Evolutionary conservation across 306 rosid species (phyloP), one percentile per base, ranked within the genome.

Genomic region (Erythrophleum fordii): DNA sequence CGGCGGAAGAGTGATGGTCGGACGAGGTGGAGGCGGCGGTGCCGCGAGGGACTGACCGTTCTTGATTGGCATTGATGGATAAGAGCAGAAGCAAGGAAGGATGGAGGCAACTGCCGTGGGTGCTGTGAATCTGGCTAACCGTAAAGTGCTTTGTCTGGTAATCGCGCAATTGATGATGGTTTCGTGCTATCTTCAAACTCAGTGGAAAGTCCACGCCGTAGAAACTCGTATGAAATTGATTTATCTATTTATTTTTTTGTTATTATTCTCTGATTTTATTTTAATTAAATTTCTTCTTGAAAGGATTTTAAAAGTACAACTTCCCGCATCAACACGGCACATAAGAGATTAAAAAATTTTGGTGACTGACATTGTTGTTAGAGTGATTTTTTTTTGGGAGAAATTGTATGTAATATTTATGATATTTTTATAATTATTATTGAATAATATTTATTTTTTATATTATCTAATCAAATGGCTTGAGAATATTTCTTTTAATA

Each of bases 1-100:
- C 0, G 98, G 97, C 0, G 99, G 99, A 1, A 96, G 93, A 14
- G 94, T 87, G 37, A 96, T 90, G 4, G 94, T 86, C 0, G 99
- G 98, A 12, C 97, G 87, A 11, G 20, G 90, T 2, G 80, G 51
- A 11, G 87, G 65, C 22, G 66, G 69, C 22, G 64, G 8, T 9
- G 87, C 58, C 35, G 94, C 75, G 18, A 72, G 82, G 25, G 94
- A 86, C 42, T 90, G 91, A 37, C 81, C 83, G 77, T 81, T 88
- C 82, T 87, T 77, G 5, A 41, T 29, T 31, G 92, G 82, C 97
- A 93, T 91, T 58, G 55, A 81, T 55, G 61, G 61, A 55, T 55
- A 18, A 49, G 72, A 41, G 28, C 2, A 31, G n/a, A n/a, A n/a
- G n/a, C 26, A 53, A 17, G 25, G 56, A 11, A 68, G 18, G 17